Evolutionary conservation across 352 stramenopile species (phyloP).

Genomic region (Globisporangium rhizosaccharum): DNA sequence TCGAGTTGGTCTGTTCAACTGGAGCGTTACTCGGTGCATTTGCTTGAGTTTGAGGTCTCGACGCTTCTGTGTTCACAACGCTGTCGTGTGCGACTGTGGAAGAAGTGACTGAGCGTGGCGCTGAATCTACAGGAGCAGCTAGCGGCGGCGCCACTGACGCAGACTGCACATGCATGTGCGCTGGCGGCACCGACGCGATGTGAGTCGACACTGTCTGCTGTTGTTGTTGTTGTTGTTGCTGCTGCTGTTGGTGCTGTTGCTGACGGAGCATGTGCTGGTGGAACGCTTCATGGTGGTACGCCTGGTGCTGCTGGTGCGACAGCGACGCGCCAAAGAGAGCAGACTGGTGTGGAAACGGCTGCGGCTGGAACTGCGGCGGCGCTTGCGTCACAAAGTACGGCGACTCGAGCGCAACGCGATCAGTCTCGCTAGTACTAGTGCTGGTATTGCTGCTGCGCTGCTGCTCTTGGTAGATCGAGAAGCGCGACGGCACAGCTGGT

Average conservation of each 20-base stretch:
- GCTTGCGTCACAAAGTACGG: slow-evolving; percentile 5
- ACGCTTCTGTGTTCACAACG: neutral
- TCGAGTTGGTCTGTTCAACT: slow-evolving; percentile 1
- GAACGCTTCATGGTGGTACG: neutral
- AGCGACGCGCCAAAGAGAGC: neutral
- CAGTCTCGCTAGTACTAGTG: neutral
- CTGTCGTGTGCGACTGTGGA: neutral
- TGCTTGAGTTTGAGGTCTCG: neutral
- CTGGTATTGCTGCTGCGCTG: neutral
- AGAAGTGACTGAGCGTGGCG: neutral
- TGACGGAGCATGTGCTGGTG: slow-evolving; percentile 1
- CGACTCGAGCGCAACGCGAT: neutral
- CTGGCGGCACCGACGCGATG: neutral
- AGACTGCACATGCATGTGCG: neutral
- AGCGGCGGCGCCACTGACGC: too few species aligned
- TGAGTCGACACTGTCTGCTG: neutral
- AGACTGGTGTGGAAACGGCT: neutral
- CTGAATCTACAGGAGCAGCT: too few species aligned
- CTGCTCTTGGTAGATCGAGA: slow-evolving; percentile 12
- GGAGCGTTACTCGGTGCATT: neutral
- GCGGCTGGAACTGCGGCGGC: slow-evolving; percentile 4
- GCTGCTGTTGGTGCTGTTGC: neutral
- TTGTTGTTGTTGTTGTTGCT: neutral
- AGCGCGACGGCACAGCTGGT: slow-evolving; percentile 4
- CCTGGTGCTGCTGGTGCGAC: neutral